Base-by-base conservation (phyloP, 768 basidiomycete species). In the Tremella mesenterica region DNA sequence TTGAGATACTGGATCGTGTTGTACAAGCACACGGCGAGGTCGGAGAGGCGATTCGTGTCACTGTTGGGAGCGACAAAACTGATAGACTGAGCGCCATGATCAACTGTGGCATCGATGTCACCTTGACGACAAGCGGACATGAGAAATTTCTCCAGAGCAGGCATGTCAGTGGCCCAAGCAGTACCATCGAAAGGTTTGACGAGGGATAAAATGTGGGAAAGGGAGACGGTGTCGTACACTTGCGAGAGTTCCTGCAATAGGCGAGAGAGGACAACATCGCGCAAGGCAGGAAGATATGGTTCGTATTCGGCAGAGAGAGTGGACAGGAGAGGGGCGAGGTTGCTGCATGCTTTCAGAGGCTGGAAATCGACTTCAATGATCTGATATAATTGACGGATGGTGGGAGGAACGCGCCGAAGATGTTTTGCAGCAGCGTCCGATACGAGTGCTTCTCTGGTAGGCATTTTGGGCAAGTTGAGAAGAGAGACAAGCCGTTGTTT, bases 331-430 rank as follows among this genome's bases (percentile, higher is more conserved):
- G 90, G 88, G 3, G 86, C 83, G 38, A 89, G 83, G 56, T 81
- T 79, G 4, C 80, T 71, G 71, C 88, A 88, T 54, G 95, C 84
- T 0, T 82, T 84, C 58, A 93, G 81, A 0, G 93, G 93, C 70
- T 96, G 89, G 65, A 96, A 93, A 5, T 88, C 85, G 36, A 86
- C 85, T 75, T 95, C 90, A 60, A 99, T 83, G 46, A 90, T 81
- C 65, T 81, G 81, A 78, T 93, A 93, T 20, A 96, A 80, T 21
- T 80, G 76, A 69, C 84, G 85, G 69, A 96, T 79, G 3, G 79
- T 74, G 21, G 79, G 73, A 0, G 90, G 86, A 41, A 89, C 76
- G 56, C 71, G 81, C 65, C 82, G 85, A 58, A 96, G 81, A 70
- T 88, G 85, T 48, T 87, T 82, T 29, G 85, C 82, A 39, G 89